Percentiles rank a stretch among this genome's conserved stretches.
Evolutionary conservation across 441 rosid genomes (phyloP).

Genomic region (Erodium texanum): DNA sequence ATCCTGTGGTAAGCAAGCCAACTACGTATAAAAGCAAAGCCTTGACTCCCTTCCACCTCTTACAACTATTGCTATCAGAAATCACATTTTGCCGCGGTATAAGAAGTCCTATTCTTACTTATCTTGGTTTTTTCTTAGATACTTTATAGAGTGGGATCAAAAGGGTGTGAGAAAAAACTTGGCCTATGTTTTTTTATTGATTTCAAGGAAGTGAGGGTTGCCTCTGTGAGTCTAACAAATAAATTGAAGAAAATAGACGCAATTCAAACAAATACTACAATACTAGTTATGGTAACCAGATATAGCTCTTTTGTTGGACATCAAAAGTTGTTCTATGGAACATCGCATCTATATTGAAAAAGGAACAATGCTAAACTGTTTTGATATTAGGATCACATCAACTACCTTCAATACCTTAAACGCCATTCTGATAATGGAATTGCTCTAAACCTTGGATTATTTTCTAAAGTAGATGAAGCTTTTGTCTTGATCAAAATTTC

Average conservation of each 20-base stretch:
- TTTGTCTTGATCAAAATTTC: not conserved
- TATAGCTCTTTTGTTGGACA: not conserved
- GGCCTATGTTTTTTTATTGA: not conserved
- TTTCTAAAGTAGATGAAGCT: not conserved
- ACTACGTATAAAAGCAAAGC: constrained; percentile 30
- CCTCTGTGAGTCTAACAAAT: not conserved
- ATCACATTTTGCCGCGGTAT: constrained; percentile 5
- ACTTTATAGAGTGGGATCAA: not conserved
- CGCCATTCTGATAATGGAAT: not conserved
- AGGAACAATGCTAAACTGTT: not conserved
- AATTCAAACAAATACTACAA: not conserved
- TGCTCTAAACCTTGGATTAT: not conserved
- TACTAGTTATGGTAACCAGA: not conserved
- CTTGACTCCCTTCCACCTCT: constrained; percentile 24
- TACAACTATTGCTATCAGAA: constrained; percentile 15
- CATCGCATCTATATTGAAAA: not conserved
- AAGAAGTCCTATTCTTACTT: not conserved
- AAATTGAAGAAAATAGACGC: not conserved
- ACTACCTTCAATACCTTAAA: not conserved
- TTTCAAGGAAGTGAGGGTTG: not conserved
- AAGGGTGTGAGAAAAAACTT: not conserved
- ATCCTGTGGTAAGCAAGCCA: constrained; percentile 22
- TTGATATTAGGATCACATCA: not conserved
- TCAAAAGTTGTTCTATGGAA: not conserved
- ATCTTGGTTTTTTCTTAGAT: not conserved